These are phyloP conservation scores for Solioccasus polychromus DNA, from an alignment of 768 basidiomycete genomes.

Conservation along the genomic window DNA sequence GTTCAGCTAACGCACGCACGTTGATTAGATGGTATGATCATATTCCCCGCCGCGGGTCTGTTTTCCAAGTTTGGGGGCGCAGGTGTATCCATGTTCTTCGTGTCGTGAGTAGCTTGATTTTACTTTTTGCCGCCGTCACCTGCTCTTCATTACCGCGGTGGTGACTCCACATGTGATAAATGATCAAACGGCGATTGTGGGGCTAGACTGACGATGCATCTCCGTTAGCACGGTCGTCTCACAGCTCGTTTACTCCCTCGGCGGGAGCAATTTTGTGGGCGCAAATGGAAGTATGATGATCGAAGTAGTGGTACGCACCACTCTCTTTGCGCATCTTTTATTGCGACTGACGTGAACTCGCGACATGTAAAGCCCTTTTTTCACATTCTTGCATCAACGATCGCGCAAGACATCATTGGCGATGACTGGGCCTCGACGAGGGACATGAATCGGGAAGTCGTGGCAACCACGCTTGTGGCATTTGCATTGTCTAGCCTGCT, in stretches of 20 bases:
- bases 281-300: constrained; percentile 99
- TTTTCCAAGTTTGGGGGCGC: constrained; percentile 81
- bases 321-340: background rate
- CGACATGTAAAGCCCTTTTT: constrained; percentile 73
- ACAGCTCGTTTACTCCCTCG: constrained; percentile 81
- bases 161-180: background rate
- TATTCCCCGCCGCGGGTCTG: constrained; percentile 81
- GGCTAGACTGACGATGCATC: background rate
- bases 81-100: constrained; percentile 96
- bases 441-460: constrained; percentile 61
- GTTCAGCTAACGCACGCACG: constrained; percentile 5
- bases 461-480: constrained; percentile 90
- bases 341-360: background rate
- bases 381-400: constrained; percentile 82
- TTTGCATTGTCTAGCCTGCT: constrained; percentile 85
- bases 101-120: constrained; percentile 49
- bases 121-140: background rate
- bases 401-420: constrained; percentile 55
- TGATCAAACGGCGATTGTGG: background rate
- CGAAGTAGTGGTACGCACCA: constrained; percentile 79
- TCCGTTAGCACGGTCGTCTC: constrained; percentile 61
- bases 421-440: constrained; percentile 39
- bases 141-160: constrained; percentile 5
- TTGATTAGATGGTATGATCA: constrained; percentile 84
- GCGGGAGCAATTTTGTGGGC: constrained; percentile 86